Evolutionary conservation across 441 rosid genomes (phyloP).

Genomic region (Geranium incanum): DNA sequence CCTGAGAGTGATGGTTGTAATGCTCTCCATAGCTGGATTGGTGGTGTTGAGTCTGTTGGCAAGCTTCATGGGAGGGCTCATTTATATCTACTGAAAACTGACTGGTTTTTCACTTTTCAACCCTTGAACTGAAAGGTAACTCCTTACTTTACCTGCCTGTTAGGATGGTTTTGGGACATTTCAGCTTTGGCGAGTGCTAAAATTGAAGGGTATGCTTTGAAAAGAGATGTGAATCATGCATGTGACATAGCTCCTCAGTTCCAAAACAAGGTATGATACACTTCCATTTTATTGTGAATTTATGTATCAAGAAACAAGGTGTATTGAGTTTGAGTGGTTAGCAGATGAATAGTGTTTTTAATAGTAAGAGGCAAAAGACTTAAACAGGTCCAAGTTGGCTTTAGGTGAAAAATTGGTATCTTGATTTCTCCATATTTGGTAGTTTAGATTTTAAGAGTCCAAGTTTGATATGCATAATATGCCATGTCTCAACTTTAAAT

Average conservation of each 20-base stretch:
- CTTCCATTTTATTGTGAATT: neutral
- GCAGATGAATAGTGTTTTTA: neutral
- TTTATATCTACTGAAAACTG: neutral
- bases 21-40: conserved; percentile 20
- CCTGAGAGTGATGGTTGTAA: conserved; percentile 15
- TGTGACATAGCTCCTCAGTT: neutral
- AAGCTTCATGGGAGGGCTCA: neutral
- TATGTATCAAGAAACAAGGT: neutral
- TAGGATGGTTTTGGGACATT: neutral
- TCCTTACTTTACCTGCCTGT: neutral
- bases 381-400: neutral
- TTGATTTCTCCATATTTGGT: neutral
- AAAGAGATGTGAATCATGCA: neutral
- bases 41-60: neutral
- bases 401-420: neutral
- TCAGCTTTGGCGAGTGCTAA: neutral
- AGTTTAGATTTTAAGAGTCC: neutral
- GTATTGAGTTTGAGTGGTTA: neutral
- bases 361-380: neutral
- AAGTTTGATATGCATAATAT: too few species aligned
- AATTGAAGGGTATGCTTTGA: neutral
- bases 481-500: too few species aligned
- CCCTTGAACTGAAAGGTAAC: neutral
- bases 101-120: neutral
- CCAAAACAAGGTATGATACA: neutral